Conservation (phyloP, 75 land plant species). For the Cunninghamia lanceolata region DNA sequence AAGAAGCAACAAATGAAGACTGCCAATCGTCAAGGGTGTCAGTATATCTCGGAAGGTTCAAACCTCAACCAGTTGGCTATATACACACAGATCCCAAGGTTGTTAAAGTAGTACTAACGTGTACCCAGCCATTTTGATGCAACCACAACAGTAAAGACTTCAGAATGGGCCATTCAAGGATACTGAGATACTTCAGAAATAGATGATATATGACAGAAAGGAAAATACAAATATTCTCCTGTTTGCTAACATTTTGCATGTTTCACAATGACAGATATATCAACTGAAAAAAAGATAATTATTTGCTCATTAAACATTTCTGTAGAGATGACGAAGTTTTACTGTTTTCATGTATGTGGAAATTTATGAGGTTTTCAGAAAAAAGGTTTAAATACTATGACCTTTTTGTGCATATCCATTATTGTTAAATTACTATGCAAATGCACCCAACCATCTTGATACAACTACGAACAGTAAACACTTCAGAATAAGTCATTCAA, state of each 20-base stretch:
- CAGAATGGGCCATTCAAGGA: not conserved
- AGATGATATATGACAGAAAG: not conserved
- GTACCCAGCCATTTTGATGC: not conserved
- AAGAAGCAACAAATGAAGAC: not conserved
- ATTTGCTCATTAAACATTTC: not conserved
- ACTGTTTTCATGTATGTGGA: too few species aligned
- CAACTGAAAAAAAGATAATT: not conserved
- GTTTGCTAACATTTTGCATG: not conserved
- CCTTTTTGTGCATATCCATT: too few species aligned
- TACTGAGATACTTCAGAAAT: too few species aligned
- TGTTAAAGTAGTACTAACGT: not conserved
- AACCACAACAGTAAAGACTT: not conserved
- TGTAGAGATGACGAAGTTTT: not conserved
- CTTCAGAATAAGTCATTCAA: too few species aligned
- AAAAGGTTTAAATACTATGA: too few species aligned
- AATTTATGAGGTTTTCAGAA: too few species aligned
- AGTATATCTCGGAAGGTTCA: not conserved
- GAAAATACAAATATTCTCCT: not conserved
- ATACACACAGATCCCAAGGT: not conserved
- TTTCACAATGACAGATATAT: not conserved
- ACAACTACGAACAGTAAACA: too few species aligned
- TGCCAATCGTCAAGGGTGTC: not conserved
- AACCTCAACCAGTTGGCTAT: not conserved
- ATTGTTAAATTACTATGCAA: too few species aligned
- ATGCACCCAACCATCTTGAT: too few species aligned